Conservation (phyloP, 176 grass and related monocot species). For the Dactylis glomerata region DNA sequence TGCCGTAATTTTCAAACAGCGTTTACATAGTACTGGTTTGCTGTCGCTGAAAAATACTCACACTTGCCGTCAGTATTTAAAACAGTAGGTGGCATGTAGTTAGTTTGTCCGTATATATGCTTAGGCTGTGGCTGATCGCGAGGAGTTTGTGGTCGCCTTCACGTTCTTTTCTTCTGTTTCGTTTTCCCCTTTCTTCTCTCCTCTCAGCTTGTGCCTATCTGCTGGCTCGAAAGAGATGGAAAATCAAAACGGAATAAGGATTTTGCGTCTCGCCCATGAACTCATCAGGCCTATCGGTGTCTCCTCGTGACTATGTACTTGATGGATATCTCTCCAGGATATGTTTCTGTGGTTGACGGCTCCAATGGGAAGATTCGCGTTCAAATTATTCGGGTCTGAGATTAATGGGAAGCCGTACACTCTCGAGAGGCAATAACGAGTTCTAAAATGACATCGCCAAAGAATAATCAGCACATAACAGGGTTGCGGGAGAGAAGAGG, state of each 20-base stretch:
- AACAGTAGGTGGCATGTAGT: not conserved
- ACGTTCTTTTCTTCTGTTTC: not conserved
- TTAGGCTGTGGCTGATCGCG: not conserved
- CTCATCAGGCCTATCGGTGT: constrained; percentile 10
- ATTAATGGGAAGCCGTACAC: not conserved
- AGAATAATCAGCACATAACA: constrained; percentile 9
- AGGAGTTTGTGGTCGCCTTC: not conserved
- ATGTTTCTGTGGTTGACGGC: constrained; percentile 14
- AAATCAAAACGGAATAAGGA: constrained; percentile 5
- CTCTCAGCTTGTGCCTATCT: not conserved
- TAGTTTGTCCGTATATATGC: not conserved
- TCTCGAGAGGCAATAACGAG: not conserved
- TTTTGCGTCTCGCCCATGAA: constrained; percentile 9
- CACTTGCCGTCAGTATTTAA: not conserved
- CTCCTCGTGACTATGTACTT: constrained; percentile 28
- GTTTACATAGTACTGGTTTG: not conserved
- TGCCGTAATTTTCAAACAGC: not conserved
- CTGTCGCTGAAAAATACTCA: not conserved
- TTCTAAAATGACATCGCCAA: not conserved
- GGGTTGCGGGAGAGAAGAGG: not conserved
- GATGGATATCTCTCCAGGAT: constrained; percentile 6
- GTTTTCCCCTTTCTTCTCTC: not conserved
- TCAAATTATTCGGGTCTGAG: not conserved
- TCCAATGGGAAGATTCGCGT: constrained; percentile 8
- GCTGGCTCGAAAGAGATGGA: constrained; percentile 23